These are phyloP conservation scores for Colletotrichum abscissum DNA, from an alignment of 2,329 filamentous ascomycete species.

Conservation along the genomic window DNA sequence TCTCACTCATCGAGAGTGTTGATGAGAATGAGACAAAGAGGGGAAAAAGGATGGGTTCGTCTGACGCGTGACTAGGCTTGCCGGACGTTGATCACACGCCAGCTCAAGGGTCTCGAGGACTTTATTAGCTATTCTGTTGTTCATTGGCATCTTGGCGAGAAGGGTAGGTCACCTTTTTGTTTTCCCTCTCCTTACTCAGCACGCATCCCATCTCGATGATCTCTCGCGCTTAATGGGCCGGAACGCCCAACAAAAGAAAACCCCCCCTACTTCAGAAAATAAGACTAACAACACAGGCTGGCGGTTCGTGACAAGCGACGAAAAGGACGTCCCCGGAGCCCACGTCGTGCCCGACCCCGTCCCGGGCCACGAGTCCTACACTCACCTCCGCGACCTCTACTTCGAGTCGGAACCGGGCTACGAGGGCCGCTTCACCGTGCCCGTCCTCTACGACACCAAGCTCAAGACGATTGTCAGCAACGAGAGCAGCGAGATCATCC, in stretches of 20 bases:
- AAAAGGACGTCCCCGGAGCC: constrained; percentile 61
- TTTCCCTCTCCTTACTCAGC: neutral
- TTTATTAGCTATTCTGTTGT: constrained; percentile 84
- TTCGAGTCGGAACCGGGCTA: constrained; percentile 80
- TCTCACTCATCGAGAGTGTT: neutral
- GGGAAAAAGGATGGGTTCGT: too few species aligned
- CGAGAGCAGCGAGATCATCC: constrained; percentile 91
- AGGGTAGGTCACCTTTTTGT: constrained; percentile 47
- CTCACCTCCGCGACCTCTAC: constrained; percentile 82
- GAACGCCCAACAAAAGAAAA: neutral
- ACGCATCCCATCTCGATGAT: neutral
- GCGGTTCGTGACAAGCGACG: constrained; percentile 79
- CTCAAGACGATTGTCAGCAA: constrained; percentile 85
- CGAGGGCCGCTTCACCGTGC: constrained; percentile 85
- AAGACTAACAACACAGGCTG: constrained; percentile 68
- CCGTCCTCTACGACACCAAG: constrained; percentile 85
- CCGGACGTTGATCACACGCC: constrained; percentile 85
- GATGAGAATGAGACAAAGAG: neutral
- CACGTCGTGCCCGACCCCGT: constrained; percentile 76
- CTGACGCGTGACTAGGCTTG: constrained; percentile 65
- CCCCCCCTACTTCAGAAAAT: neutral
- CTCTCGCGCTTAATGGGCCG: too few species aligned
- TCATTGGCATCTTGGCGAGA: constrained; percentile 85
- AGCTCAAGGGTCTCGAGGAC: constrained; percentile 92
- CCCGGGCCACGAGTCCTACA: constrained; percentile 75